Evolutionary conservation across 805 yeast genomes (phyloP).

Genomic region (Cyberlindnera lachancei): DNA sequence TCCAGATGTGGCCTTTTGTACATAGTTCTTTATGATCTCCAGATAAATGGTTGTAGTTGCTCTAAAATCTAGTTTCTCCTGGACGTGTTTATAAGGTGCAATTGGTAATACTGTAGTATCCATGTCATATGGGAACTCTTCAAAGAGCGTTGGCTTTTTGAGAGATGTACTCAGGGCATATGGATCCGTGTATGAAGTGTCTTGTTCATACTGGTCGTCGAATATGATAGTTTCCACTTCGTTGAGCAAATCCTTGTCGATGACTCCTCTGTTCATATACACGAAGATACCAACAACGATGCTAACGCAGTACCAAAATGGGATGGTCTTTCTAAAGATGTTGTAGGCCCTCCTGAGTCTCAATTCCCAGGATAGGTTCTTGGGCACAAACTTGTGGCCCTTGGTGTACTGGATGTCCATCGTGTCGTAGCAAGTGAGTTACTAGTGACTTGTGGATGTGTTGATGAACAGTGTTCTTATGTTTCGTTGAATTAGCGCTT

Average conservation of each 20-base stretch:
- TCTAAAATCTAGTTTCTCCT: conserved; percentile 28
- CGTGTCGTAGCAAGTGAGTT: not conserved
- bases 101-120: conserved; percentile 28
- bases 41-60: conserved; percentile 28
- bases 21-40: conserved; percentile 26
- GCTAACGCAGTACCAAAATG: conserved; percentile 15
- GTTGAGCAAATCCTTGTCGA: conserved; percentile 3
- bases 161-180: conserved; percentile 11
- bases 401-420: conserved; percentile 1
- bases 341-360: conserved; percentile 3
- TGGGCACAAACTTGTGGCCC: conserved; percentile 4
- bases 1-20: conserved; percentile 15
- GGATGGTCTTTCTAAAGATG: conserved; percentile 11
- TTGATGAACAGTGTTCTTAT: too few relatives aligned
- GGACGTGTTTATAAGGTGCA: conserved; percentile 30
- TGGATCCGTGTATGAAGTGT: conserved; percentile 12
- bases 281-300: conserved; percentile 17
- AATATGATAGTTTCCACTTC: conserved; percentile 11
- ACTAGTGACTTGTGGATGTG: too few relatives aligned
- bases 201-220: conserved; percentile 16
- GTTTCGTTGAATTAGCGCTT: too few relatives aligned
- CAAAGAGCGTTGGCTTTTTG: conserved; percentile 14
- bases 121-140: conserved; percentile 25
- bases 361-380: conserved; percentile 4
- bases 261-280: conserved; percentile 6